phyloP scores from a whole-genome alignment of 2,329 filamentous ascomycete species.

The Apiospora sp. region DNA sequence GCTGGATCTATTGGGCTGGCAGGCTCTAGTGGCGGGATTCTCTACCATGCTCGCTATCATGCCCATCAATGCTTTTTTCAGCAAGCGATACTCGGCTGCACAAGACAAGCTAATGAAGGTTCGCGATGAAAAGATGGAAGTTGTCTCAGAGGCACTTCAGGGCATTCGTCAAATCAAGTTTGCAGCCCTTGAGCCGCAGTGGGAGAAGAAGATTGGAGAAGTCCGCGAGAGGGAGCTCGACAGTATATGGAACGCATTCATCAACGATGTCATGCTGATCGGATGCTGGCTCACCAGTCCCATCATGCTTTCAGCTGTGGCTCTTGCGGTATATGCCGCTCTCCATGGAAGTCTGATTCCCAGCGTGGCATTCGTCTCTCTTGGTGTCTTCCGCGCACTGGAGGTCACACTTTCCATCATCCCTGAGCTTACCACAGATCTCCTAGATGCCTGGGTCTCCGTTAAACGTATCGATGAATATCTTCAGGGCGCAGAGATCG shows the following conservation, averaged over 20 bases:
- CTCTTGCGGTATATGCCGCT: slow-evolving; percentile 72
- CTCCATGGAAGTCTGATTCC: slow-evolving; percentile 70
- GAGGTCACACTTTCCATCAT: slow-evolving; percentile 75
- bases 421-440: slow-evolving; percentile 75
- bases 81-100: slow-evolving; percentile 68
- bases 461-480: slow-evolving; percentile 76
- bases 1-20: slow-evolving; percentile 75
- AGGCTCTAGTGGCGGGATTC: slow-evolving; percentile 71
- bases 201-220: slow-evolving; percentile 73
- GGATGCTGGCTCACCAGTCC: slow-evolving; percentile 78
- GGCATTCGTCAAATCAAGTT: slow-evolving; percentile 89
- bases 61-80: slow-evolving; percentile 73
- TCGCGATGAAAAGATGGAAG: slow-evolving; percentile 76
- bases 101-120: slow-evolving; percentile 78
- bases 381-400: slow-evolving; percentile 77
- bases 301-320: slow-evolving; percentile 75
- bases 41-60: slow-evolving; percentile 68
- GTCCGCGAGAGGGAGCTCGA: slow-evolving; percentile 72
- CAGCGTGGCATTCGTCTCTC: slow-evolving; percentile 80
- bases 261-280: slow-evolving; percentile 68
- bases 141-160: slow-evolving; percentile 79
- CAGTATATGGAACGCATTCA: slow-evolving; percentile 72
- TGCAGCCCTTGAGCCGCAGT: slow-evolving; percentile 76
- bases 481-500: slow-evolving; percentile 71
- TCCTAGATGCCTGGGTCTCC: slow-evolving; percentile 78